phyloP scores from a whole-genome alignment of 2,329 filamentous ascomycete genomes.

The Trichoderma sp. region DNA sequence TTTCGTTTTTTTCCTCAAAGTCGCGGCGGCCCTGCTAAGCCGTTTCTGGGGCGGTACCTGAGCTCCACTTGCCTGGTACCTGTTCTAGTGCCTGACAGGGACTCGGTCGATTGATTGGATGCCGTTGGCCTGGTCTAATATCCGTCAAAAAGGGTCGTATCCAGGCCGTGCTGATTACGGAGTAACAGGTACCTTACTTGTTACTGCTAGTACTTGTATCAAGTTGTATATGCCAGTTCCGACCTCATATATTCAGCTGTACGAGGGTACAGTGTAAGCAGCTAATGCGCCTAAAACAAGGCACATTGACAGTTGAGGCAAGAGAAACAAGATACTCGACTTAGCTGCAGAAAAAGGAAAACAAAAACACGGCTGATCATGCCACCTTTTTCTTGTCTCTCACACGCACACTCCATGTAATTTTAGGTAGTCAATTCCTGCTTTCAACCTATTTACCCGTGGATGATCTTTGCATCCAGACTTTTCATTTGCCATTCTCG shows the following conservation, averaged over 20 bases:
- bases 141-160: not conserved
- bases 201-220: not conserved
- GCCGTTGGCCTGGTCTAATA: not conserved
- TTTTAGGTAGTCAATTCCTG: not conserved
- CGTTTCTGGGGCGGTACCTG: slow-evolving; percentile 2
- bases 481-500: not conserved
- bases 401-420: too few relatives aligned
- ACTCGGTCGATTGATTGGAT: not conserved
- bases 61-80: not conserved
- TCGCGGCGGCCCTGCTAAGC: not conserved
- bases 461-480: not conserved
- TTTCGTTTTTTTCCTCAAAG: not conserved
- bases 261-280: not conserved
- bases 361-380: not conserved
- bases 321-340: not conserved
- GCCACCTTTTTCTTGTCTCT: not conserved
- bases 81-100: not conserved
- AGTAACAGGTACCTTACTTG: not conserved
- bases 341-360: not conserved
- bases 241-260: not conserved
- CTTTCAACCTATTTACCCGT: not conserved
- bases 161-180: not conserved
- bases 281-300: not conserved
- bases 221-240: not conserved
- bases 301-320: not conserved